A percentile compares a stretch with the other conserved stretches of the same genome.
These are phyloP conservation scores for Talaromyces piceae DNA, from an alignment of 2,329 filamentous ascomycete genomes.

Conservation along the genomic window DNA sequence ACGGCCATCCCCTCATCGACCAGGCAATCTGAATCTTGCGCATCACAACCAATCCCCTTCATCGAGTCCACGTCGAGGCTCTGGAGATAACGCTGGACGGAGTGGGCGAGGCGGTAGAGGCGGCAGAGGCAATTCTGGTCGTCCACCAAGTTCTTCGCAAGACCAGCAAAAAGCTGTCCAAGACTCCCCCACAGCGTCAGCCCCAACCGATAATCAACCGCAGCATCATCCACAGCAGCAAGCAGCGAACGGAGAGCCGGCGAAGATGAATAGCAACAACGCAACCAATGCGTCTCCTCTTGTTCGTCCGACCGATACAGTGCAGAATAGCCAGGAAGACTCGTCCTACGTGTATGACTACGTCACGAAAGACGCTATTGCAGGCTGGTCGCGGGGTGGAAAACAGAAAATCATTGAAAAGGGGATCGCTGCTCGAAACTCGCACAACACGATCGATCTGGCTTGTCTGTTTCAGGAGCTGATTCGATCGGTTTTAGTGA, in stretches of 20 bases:
- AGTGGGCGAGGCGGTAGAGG: constrained; percentile 33
- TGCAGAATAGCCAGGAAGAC: constrained; percentile 16
- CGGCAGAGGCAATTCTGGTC: constrained; percentile 29
- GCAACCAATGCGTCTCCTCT: constrained; percentile 17
- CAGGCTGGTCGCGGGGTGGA: constrained; percentile 60
- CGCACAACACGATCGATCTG: constrained; percentile 62
- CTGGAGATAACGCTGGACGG: constrained; percentile 31
- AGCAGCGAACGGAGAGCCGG: constrained; percentile 21
- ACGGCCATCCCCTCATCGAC: constrained; percentile 42
- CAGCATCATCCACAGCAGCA: constrained; percentile 16
- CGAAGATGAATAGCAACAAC: constrained; percentile 7
- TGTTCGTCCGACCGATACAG: constrained; percentile 9
- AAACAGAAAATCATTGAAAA: constrained; percentile 60
- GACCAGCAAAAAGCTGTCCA: constrained; percentile 24
- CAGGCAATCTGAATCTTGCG: constrained; percentile 43
- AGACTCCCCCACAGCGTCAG: constrained; percentile 26
- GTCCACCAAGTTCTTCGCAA: constrained; percentile 29
- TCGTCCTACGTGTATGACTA: constrained; percentile 62
- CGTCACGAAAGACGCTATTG: constrained; percentile 62
- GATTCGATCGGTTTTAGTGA: constrained; percentile 65
- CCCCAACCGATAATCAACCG: constrained; percentile 13
- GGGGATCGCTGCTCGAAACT: constrained; percentile 56
- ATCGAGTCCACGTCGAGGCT: constrained; percentile 27
- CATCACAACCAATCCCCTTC: constrained; percentile 41
- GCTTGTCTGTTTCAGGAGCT: constrained; percentile 78